Conservation (phyloP, 2,329 filamentous ascomycete species). For the Botryotinia convoluta region DNA sequence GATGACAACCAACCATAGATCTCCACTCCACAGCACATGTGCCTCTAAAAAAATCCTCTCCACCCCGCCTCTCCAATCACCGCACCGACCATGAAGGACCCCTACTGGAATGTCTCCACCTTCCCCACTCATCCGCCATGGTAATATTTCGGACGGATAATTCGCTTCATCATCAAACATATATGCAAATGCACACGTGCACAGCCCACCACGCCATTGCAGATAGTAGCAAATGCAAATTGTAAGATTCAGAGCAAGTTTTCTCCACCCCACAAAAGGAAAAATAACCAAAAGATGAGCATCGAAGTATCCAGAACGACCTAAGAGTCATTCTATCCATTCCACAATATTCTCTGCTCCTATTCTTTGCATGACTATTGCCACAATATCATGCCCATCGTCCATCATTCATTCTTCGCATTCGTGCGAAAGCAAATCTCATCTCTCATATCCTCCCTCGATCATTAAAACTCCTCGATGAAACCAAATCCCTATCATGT, state of each 20-base stretch:
- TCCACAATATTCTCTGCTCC: conserved; percentile 1
- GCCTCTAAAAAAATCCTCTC: neutral
- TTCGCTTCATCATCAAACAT: neutral
- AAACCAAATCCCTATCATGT: neutral
- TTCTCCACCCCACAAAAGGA: neutral
- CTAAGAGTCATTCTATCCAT: conserved; percentile 1
- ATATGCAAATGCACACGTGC: conserved; percentile 10
- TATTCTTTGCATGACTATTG: neutral
- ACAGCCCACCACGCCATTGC: neutral
- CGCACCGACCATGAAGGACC: neutral
- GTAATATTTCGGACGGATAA: conserved; percentile 3
- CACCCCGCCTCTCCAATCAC: conserved; percentile 7
- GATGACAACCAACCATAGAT: neutral
- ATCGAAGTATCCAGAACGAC: conserved; percentile 14
- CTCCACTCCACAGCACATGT: conserved; percentile 4
- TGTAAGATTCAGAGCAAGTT: neutral
- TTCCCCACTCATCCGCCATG: neutral
- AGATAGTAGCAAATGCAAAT: conserved; percentile 4
- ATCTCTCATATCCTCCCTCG: neutral
- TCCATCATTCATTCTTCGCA: neutral
- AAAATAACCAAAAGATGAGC: neutral
- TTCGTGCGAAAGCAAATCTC: neutral
- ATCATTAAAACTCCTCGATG: conserved; percentile 4
- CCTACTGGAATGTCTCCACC: neutral
- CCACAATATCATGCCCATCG: neutral